These are phyloP conservation scores for Pichia sp. DNA, from an alignment of 1,139 yeast genomes.

Conservation along the genomic window DNA sequence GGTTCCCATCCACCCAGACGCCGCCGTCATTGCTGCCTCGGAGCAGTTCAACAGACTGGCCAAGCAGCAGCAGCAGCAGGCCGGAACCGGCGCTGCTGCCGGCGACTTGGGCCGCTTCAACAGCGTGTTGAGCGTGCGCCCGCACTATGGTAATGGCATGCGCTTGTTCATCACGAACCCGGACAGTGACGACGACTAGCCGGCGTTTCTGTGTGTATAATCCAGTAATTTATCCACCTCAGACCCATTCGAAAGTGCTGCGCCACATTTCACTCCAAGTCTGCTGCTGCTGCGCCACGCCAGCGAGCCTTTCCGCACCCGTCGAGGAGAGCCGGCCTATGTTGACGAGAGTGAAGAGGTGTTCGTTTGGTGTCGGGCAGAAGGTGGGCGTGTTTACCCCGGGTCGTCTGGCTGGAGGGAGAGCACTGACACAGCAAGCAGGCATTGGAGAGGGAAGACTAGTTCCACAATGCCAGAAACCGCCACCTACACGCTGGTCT, in stretches of 20 bases:
- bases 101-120: constrained; percentile 26
- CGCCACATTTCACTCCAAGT: not conserved
- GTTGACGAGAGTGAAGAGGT: too few relatives aligned
- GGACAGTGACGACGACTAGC: constrained; percentile 38
- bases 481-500: constrained; percentile 67
- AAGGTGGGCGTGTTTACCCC: not conserved
- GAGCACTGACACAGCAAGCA: not conserved
- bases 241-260: too few relatives aligned
- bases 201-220: not conserved
- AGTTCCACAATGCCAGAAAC: constrained; percentile 17
- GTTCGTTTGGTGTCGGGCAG: not conserved
- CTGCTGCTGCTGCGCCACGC: not conserved
- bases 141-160: constrained; percentile 24
- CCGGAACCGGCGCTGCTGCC: constrained; percentile 1
- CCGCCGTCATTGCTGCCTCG: constrained; percentile 30
- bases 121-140: constrained; percentile 28
- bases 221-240: too few relatives aligned
- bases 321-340: constrained; percentile 3
- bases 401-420: not conserved
- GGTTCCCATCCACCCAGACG: constrained; percentile 31
- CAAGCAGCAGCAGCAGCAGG: constrained; percentile 9
- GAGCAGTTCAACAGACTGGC: constrained; percentile 29
- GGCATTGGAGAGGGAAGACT: not conserved
- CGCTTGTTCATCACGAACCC: constrained; percentile 68
- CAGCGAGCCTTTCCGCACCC: not conserved